These are phyloP conservation scores for Taphrina populina DNA, from an alignment of 1,139 yeast species.

Conservation along the genomic window DNA sequence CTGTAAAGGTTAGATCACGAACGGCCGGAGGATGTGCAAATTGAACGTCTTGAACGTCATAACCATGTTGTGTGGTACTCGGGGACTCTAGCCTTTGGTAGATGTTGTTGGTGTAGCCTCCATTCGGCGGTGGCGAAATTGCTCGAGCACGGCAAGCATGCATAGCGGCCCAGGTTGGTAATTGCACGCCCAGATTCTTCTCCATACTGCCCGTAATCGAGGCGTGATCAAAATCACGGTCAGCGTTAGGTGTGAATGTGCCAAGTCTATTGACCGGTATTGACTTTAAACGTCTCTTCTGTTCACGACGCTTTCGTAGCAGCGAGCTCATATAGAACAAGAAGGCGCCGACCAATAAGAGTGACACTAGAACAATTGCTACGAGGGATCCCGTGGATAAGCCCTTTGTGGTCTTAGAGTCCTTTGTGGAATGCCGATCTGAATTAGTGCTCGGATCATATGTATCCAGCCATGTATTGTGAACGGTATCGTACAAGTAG, in stretches of 20 bases:
- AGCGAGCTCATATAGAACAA: background rate
- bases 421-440: background rate
- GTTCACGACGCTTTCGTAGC: background rate
- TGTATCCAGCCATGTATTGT: conserved; percentile 19
- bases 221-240: background rate
- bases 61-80: background rate
- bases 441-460: conserved; percentile 16
- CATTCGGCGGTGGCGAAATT: conserved; percentile 8
- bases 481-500: conserved; percentile 22
- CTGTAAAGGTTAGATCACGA: conserved; percentile 22
- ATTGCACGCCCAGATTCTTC: background rate
- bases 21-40: conserved; percentile 17
- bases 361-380: background rate
- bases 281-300: background rate
- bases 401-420: background rate
- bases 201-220: background rate
- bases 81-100: conserved; percentile 8
- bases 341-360: background rate
- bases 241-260: conserved; percentile 5
- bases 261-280: conserved; percentile 6
- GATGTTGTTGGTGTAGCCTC: background rate
- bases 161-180: conserved; percentile 33
- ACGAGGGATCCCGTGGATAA: conserved; percentile 8
- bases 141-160: conserved; percentile 29
- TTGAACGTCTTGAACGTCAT: conserved; percentile 25